Percentiles rank a stretch among this genome's conserved stretches.
Conservation (phyloP, 1,284 basidiomycete genomes). For the Malassezia restricta region DNA sequence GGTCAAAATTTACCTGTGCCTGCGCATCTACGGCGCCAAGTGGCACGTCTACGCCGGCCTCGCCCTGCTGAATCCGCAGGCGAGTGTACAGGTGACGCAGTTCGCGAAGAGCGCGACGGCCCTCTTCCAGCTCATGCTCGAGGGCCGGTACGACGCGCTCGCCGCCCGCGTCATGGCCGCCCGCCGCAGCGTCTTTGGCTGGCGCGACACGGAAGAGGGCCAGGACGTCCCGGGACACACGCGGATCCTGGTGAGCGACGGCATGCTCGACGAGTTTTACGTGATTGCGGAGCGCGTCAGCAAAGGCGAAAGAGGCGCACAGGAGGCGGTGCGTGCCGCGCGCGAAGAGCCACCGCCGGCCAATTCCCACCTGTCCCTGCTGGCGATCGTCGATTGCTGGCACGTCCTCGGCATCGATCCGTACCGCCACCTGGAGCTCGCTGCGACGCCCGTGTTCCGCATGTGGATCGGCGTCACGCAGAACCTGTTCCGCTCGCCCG, state of each 20-base stretch:
- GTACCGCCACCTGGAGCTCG: conserved; percentile 79
- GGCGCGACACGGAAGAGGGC: conserved; percentile 33
- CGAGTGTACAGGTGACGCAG: conserved; percentile 70
- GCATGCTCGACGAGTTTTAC: conserved; percentile 77
- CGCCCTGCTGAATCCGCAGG: conserved; percentile 89
- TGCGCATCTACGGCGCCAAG: conserved; percentile 85
- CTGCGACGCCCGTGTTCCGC: conserved; percentile 89
- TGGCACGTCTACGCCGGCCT: conserved; percentile 99
- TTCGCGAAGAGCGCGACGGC: conserved; percentile 74
- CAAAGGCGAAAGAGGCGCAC: neutral
- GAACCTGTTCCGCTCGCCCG: conserved; percentile 67
- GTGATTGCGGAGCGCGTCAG: conserved; percentile 52
- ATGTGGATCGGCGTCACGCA: conserved; percentile 96
- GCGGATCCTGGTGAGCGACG: conserved; percentile 74
- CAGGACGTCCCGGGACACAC: conserved; percentile 1
- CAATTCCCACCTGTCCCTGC: conserved; percentile 87
- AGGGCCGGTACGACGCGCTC: conserved; percentile 56
- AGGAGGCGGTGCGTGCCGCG: conserved; percentile 1
- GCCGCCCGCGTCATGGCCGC: conserved; percentile 62
- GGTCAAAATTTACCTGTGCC: conserved; percentile 85
- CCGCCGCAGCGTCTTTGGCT: conserved; percentile 65
- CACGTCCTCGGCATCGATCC: conserved; percentile 73
- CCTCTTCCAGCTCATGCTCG: conserved; percentile 90
- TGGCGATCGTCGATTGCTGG: conserved; percentile 99
- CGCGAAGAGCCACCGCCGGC: conserved; percentile 41